A percentile compares a stretch with the other conserved stretches of the same genome.
phyloP scores from a whole-genome alignment of 1,284 basidiomycete species.

The Tylopilus orsonianus region DNA sequence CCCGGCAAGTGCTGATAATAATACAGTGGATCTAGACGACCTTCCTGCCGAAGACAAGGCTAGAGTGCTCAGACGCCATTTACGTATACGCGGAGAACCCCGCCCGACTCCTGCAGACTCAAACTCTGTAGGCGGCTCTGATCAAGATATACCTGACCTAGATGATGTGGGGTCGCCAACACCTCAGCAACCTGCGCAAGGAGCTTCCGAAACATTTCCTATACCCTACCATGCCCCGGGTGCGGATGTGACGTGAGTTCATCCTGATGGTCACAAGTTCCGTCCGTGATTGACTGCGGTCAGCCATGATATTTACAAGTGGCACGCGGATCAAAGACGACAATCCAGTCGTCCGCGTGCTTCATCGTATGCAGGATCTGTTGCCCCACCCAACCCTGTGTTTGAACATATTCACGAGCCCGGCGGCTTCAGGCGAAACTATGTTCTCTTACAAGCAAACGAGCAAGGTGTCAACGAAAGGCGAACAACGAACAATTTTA shows the following conservation, averaged over 20 bases:
- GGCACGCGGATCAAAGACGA: constrained; percentile 76
- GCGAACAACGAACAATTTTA: constrained; percentile 77
- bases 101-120: constrained; percentile 40
- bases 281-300: constrained; percentile 13
- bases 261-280: constrained; percentile 8
- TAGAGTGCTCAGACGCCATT: constrained; percentile 73
- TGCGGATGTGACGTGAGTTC: constrained; percentile 85
- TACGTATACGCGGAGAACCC: constrained; percentile 76
- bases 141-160: constrained; percentile 29
- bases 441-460: constrained; percentile 69
- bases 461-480: constrained; percentile 67
- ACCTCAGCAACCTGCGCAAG: constrained; percentile 29
- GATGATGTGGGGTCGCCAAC: constrained; percentile 38
- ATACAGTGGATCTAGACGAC: constrained; percentile 49
- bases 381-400: constrained; percentile 59
- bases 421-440: constrained; percentile 90
- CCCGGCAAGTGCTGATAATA: constrained; percentile 31
- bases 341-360: constrained; percentile 60
- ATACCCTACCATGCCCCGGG: constrained; percentile 84
- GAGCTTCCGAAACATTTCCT: constrained; percentile 69
- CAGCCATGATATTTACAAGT: constrained; percentile 93
- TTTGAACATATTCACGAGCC: constrained; percentile 92
- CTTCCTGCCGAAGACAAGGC: constrained; percentile 82
- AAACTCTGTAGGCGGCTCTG: constrained; percentile 34
- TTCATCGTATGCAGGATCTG: constrained; percentile 70